Evolutionary conservation across 176 grass and related monocot species (phyloP), one percentile per base, ranked within the genome.

Genomic region (Hordeum marinum): DNA sequence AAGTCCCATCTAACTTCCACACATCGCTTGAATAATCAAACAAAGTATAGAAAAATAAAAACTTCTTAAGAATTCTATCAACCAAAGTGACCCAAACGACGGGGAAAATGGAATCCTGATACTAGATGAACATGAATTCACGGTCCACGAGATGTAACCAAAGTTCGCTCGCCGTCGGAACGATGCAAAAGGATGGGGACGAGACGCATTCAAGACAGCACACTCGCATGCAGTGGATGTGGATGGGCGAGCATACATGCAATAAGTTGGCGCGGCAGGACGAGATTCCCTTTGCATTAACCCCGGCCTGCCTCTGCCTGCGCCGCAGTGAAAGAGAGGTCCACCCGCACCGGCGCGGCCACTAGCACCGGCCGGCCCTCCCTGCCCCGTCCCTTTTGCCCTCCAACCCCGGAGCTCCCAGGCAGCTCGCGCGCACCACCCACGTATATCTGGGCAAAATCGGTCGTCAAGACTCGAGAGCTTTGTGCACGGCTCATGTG

Each of bases 191-290:
- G 52, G 52, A 57, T 21, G 52, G 52, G 20, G 52, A 57, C 18
- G 52, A 57, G 18, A 21, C 2, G 52, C 52, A 57, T 57, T 57
- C 18, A 57, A 57, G 52, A 57, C 18, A 57, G 52, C 20, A 57
- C 52, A 57, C 52, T 57, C 52, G 52, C 52, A 57, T 57, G 52
- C 52, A 57, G 18, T 57, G 52, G 52, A 57, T 57, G 52, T 57
- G 52, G 52, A 57, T 57, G 52, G 52, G 52, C 52, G 52, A 18
- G 52, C 18, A 57, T 21, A 57, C 18, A 57, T 57, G 52, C 52
- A 57, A 57, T 64, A 71, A 71, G 68, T 71, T 41, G 36, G 68
- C 36, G 68, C 36, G 68, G 68, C 68, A 71, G 68, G 68, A 71
- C 37, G 68, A 24, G 68, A 71, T 71, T 71, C 68, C 21, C 37